These are phyloP conservation scores for Neurospora sp. DNA, from an alignment of 495 filamentous ascomycete species.

Conservation along the genomic window DNA sequence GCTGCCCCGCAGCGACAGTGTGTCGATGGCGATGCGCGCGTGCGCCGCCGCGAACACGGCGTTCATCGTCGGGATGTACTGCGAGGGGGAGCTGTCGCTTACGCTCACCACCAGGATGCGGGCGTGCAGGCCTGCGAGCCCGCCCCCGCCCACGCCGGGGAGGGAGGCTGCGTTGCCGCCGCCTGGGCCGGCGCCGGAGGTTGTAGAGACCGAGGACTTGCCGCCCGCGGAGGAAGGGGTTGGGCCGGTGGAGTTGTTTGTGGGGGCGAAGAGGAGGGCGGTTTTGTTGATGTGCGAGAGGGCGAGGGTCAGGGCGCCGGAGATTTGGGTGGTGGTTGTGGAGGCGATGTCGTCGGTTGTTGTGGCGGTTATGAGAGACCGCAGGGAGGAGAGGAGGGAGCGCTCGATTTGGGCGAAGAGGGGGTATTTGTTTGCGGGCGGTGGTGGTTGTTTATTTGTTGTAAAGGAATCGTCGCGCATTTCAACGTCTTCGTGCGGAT, in stretches of 20 bases:
- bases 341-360: slow-evolving; percentile 44
- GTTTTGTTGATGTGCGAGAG: slow-evolving; percentile 75
- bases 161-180: slow-evolving; percentile 20
- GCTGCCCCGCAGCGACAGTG: slow-evolving; percentile 72
- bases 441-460: slow-evolving; percentile 5
- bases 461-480: slow-evolving; percentile 30
- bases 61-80: slow-evolving; percentile 98
- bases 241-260: slow-evolving; percentile 5
- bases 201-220: slow-evolving; percentile 7
- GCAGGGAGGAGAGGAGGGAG: slow-evolving; percentile 61
- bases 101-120: slow-evolving; percentile 80
- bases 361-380: slow-evolving; percentile 57
- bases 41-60: slow-evolving; percentile 89
- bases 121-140: slow-evolving; percentile 50
- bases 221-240: slow-evolving; percentile 19
- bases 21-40: slow-evolving; percentile 77
- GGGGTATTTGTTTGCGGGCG: slow-evolving; percentile 77
- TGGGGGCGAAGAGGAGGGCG: slow-evolving; percentile 27
- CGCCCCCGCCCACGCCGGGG: slow-evolving; percentile 17
- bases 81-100: slow-evolving; percentile 69
- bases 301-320: slow-evolving; percentile 83
- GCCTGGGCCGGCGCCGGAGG: slow-evolving; percentile 19
- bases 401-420: slow-evolving; percentile 80
- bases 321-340: slow-evolving; percentile 66
- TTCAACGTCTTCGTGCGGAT: slow-evolving; percentile 28